Evolutionary conservation across 176 grass and related monocot species (phyloP), one percentile per base, ranked within the genome.

Genomic region (Carex pumila): DNA sequence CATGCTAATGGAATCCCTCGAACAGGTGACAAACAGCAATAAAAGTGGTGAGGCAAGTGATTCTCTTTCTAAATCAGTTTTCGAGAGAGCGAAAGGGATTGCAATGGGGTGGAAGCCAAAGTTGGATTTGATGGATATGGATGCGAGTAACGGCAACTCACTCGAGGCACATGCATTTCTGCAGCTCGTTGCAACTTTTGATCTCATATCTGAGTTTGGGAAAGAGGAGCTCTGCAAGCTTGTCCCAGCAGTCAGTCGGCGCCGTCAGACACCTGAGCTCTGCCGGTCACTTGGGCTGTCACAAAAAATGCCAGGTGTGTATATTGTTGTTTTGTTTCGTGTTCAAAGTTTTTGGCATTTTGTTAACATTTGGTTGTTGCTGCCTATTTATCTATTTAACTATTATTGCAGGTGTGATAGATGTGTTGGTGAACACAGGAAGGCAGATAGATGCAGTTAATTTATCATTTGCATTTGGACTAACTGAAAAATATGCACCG

Each of bases 121-220:
- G 37, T 85, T 97, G 77, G 92, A 92, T 83, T 43, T 74, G 66
- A 86, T 91, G 87, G 90, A 92, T 57, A 91, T 94, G 90, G 94
- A 97, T 88, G 85, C 87, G 8, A 94, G 92, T 72, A 94, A 90
- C 85, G 94, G 94, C 18, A 97, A 97, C 79, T 97, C 90, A 47
- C 79, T 97, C n/a, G 94, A 94, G 89, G 94, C 92, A 10, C 94
- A 97, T 91, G 94, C 94, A 87, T 97, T 94, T 91, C 94, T 97
- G 76, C 94, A 97, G 80, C 90, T 97, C 54, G 84, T 97, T 53
- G 94, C 92, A 71, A 94, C 92, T 54, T 97, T 94, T 91, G 78
- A 80, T 85, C 86, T 97, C 81, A 82, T 90, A 73, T 54, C 88
- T 69, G 90, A 94, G 74, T 94, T 90, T 84, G 86, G 74, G 73